Percentiles rank a stretch among this genome's conserved stretches.
phyloP scores from a whole-genome alignment of 371 early-diverging fungal species.

The Syncephalastrum contaminatum region DNA sequence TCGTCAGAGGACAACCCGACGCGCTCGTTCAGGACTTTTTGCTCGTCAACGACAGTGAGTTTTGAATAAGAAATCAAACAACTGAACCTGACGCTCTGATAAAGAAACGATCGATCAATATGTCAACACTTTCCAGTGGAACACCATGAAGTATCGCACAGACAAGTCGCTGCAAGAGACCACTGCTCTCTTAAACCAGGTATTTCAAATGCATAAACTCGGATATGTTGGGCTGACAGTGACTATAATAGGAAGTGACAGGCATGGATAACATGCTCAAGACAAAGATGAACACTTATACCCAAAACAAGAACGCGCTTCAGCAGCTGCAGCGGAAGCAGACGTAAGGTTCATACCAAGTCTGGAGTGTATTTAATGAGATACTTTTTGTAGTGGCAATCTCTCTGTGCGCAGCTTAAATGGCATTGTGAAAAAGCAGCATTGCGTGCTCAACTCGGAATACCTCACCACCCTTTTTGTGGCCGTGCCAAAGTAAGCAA shows the following conservation, averaged over 20 bases:
- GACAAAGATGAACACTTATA: constrained; percentile 80
- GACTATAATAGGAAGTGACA: constrained; percentile 67
- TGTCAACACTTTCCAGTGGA: constrained; percentile 87
- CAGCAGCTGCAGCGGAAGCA: constrained; percentile 78
- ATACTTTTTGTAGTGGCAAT: constrained; percentile 71
- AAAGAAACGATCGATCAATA: constrained; percentile 81
- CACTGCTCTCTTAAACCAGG: constrained; percentile 62
- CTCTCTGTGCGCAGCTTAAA: constrained; percentile 82
- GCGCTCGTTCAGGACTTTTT: constrained; percentile 57
- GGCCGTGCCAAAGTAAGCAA: constrained; percentile 86
- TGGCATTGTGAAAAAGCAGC: constrained; percentile 86
- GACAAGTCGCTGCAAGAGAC: constrained; percentile 90
- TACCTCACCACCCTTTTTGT: constrained; percentile 88
- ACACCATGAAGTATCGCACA: constrained; percentile 91
- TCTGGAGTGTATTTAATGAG: no score
- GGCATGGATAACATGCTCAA: constrained; percentile 85
- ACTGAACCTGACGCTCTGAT: background rate
- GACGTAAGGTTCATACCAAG: constrained; percentile 47
- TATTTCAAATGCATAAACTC: constrained; percentile 11
- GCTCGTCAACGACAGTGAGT: constrained; percentile 81
- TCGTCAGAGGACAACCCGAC: constrained; percentile 55
- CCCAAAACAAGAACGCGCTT: constrained; percentile 75
- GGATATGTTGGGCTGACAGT: background rate
- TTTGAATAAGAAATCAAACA: background rate
- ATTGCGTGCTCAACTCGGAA: constrained; percentile 89